Base-by-base conservation (phyloP, 441 rosid genomes). In the Capsella rubella region DNA sequence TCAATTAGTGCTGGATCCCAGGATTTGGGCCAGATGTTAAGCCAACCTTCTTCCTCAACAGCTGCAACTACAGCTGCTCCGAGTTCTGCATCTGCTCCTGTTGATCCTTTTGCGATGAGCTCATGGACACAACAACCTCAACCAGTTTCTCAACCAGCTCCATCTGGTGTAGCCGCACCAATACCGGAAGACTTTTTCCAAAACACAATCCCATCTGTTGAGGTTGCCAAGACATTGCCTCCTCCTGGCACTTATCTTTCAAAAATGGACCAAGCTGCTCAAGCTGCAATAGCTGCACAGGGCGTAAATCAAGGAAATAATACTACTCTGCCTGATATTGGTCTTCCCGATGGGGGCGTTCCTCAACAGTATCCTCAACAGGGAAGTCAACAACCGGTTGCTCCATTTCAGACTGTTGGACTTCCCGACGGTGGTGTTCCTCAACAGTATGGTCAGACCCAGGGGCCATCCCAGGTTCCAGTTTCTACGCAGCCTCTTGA, bases 171-270 rank as follows among this genome's bases (percentile, higher is more conserved):
- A 59, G 83, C 89, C 64, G 73, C 82, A 57, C 97, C 97, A 27
- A 95, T 95, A 60, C 98, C 99, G 3, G 99, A 93, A 81, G 98
- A 93, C 81, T 95, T 95, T 74, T 95, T 95, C 83, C 93, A 90
- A 71, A 85, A 95, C 64, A 95, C 99, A 57, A 83, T 91, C 71
- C 91, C 97, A 15, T 95, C 97, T 67, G 66, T 95, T 67, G 95
- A 87, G 82, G 92, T 90, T 76, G 99, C 93, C 51, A 87, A 95
- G 75, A 64, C 91, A 16, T 64, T 95, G 85, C 92, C 92, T 40
- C 97, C 97, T 81, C 86, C 95, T 77, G 99, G 99, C 58, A 90
- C 94, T 56, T 90, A 81, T 66, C 91, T 93, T 80, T 67, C 93
- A 4, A 91, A 88, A 79, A 64, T 91, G 83, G 92, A 85, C 63